Percentiles rank a stretch among this genome's conserved stretches.
Conservation (phyloP, 2,329 filamentous ascomycete genomes). For the Penicillium palitans region DNA sequence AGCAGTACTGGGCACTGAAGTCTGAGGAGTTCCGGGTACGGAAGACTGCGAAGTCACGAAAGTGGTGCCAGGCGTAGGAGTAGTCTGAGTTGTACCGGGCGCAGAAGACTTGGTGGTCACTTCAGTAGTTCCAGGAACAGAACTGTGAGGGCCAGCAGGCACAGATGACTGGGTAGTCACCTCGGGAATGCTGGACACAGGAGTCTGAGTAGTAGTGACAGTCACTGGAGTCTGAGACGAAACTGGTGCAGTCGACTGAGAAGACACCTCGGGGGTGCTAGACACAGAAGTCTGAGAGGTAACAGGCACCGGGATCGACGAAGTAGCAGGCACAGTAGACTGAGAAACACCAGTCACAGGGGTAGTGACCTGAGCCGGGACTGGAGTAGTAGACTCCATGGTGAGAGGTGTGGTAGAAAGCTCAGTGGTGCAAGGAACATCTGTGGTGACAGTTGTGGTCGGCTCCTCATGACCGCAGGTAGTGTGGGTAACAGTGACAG, state of each 20-base stretch:
- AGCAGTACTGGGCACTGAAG: neutral
- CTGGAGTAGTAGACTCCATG: neutral
- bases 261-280: neutral
- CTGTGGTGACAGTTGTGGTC: constrained; percentile 5
- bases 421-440: constrained; percentile 2
- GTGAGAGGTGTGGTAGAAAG: neutral
- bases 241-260: neutral
- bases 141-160: neutral
- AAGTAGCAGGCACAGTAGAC: constrained; percentile 3
- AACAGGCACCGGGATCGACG: constrained; percentile 1
- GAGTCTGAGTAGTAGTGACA: neutral
- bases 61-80: neutral
- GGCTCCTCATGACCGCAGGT: constrained; percentile 11
- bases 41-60: neutral
- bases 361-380: neutral
- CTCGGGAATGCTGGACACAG: neutral
- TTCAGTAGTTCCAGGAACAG: neutral
- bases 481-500: constrained; percentile 29
- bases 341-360: neutral
- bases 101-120: neutral
- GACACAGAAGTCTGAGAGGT: neutral
- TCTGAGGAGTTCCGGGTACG: neutral
- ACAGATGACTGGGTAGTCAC: neutral
- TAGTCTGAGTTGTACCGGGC: neutral
- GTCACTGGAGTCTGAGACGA: neutral